These are phyloP conservation scores for Cryptococcus hybrid DNA, from an alignment of 1,284 basidiomycete genomes.

Conservation along the genomic window DNA sequence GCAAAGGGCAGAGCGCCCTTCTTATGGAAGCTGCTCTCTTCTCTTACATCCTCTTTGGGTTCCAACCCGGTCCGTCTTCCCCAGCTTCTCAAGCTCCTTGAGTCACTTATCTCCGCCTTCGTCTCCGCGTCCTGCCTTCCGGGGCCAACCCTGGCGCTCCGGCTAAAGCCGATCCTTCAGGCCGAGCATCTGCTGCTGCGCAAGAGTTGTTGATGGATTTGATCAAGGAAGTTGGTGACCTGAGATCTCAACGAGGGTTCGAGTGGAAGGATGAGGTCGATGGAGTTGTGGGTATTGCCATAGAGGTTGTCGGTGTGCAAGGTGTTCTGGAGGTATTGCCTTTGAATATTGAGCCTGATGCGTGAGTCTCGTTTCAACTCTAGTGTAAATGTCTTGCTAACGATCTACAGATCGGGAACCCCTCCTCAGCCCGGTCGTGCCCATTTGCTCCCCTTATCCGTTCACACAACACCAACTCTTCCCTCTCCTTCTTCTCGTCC, in stretches of 20 bases:
- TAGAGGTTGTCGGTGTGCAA: slow-evolving; percentile 83
- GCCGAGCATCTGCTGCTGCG: slow-evolving; percentile 62
- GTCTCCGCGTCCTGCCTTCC: slow-evolving; percentile 34
- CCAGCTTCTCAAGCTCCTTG: slow-evolving; percentile 63
- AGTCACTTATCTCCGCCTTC: slow-evolving; percentile 52
- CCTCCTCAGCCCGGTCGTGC: slow-evolving; percentile 61
- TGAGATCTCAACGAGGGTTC: slow-evolving; percentile 77
- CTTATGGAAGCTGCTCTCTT: slow-evolving; percentile 62
- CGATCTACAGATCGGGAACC: slow-evolving; percentile 30
- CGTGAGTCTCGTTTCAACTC: slow-evolving; percentile 54
- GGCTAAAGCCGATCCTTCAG: slow-evolving; percentile 52
- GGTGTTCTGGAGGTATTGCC: slow-evolving; percentile 74
- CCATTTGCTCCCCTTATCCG: slow-evolving; percentile 84
- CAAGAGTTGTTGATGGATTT: slow-evolving; percentile 69
- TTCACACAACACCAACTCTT: slow-evolving; percentile 71
- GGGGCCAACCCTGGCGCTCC: not conserved
- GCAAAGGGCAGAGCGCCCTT: slow-evolving; percentile 57
- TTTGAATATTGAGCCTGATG: slow-evolving; percentile 80
- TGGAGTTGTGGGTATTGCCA: slow-evolving; percentile 71
- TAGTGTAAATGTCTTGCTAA: not conserved
- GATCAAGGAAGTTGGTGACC: slow-evolving; percentile 70
- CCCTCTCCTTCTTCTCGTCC: slow-evolving; percentile 79
- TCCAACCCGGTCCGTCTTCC: slow-evolving; percentile 64
- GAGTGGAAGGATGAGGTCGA: slow-evolving; percentile 91
- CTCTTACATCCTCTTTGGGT: slow-evolving; percentile 65